Conservation (phyloP, 352 stramenopile genomes). For the Elongisporangium undulatum region DNA sequence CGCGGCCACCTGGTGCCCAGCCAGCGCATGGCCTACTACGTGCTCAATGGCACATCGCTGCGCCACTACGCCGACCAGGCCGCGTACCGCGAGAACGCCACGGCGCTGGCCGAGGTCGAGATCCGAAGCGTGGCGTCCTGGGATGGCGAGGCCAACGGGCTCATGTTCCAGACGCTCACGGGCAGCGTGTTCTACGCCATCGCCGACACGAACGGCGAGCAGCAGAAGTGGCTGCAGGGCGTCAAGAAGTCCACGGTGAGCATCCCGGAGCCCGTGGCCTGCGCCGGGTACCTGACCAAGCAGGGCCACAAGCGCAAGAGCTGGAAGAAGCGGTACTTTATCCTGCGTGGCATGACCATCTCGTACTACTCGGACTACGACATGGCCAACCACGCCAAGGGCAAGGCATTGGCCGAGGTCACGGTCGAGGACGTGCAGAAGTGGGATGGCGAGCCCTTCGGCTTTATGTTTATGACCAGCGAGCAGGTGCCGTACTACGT, state of each 20-base stretch:
- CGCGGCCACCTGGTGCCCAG: slow-evolving; percentile 84
- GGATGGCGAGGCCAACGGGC: slow-evolving; percentile 75
- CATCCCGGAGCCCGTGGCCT: slow-evolving; percentile 70
- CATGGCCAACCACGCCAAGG: slow-evolving; percentile 74
- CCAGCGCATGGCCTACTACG: slow-evolving; percentile 84
- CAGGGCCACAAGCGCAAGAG: slow-evolving; percentile 89
- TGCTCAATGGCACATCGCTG: slow-evolving; percentile 76
- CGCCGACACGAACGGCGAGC: slow-evolving; percentile 64
- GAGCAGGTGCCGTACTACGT: slow-evolving; percentile 90
- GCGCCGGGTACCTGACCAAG: slow-evolving; percentile 85
- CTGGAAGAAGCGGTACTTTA: slow-evolving; percentile 90
- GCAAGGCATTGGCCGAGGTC: slow-evolving; percentile 77
- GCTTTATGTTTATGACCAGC: slow-evolving; percentile 89
- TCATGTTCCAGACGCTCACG: slow-evolving; percentile 86
- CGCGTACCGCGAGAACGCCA: slow-evolving; percentile 84
- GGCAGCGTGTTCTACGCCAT: slow-evolving; percentile 84
- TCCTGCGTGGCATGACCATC: slow-evolving; percentile 68
- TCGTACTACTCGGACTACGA: slow-evolving; percentile 87
- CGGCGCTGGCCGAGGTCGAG: slow-evolving; percentile 81
- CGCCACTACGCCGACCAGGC: slow-evolving; percentile 81
- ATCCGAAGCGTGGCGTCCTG: slow-evolving; percentile 68
- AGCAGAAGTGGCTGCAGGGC: slow-evolving; percentile 81
- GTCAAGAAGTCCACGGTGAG: slow-evolving; percentile 66
- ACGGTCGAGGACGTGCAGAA: slow-evolving; percentile 79
- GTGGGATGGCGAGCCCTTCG: slow-evolving; percentile 83